Base-by-base conservation (phyloP, 2,329 filamentous ascomycete genomes). In the Sordariomycetes sp. region DNA sequence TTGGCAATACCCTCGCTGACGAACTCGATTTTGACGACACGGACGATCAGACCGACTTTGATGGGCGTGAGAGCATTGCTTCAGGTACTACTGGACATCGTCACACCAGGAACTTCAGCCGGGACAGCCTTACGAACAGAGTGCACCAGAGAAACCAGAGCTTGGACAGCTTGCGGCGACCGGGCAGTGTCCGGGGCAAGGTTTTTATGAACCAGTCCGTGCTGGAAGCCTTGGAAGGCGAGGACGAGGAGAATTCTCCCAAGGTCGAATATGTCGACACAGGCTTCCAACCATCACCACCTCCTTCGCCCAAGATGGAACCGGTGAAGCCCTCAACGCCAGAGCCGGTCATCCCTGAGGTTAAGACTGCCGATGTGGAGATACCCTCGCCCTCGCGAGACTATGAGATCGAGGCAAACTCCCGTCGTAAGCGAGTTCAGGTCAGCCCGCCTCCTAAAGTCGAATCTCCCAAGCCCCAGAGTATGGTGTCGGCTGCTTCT, bases 11-110 rank as follows among this genome's bases (percentile, higher is more conserved):
- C 41, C 68, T 98, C 26, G 92, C 92, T 1, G 88, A 96, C 46
- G 92, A 98, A 59, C 70, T 98, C 35, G 80, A 85, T 41, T 83
- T 94, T 41, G 85, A 88, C 37, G 84, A 90, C 36, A 85, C 88
- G 21, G 69, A 75, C 28, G 72, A 76, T 35, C 65, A 83, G 41
- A 81, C 82, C 23, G 79, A 88, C 42, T 72, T 80, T 29, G 82
- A 86, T 32, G 79, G 79, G 2, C 74, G 78, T 24, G 72, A 79
- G 36, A 82, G 75, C 40, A 65, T 68, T 12, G 47, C 78, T 32
- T 79, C 76, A 3, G 58, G 61, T 37, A 48, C 56, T 33, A 49
- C 54, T 7, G 58, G 63, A 21, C 51, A 57, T 30, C 57, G 59
- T 14, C 75, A 76, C 43, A 57, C 55, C 23, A 67, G 75, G 19